Percentiles rank a stretch among this genome's conserved stretches.
Conservation (phyloP, 2,329 filamentous ascomycete genomes). For the Calonectria crousiana region DNA sequence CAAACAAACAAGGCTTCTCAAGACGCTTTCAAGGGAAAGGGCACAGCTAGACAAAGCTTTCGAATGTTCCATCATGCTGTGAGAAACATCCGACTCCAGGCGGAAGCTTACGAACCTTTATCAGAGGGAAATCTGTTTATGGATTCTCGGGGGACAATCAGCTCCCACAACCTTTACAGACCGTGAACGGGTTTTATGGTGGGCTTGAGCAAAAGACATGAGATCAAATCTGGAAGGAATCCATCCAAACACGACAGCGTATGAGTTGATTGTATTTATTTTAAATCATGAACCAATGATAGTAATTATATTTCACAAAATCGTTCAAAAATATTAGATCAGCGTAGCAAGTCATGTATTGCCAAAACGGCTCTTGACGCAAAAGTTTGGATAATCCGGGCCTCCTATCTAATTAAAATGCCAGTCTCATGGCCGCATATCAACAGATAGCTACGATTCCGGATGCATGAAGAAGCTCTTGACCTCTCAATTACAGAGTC, state of each 20-base stretch:
- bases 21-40: not conserved
- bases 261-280: not conserved
- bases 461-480: too few relatives aligned
- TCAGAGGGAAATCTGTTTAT: not conserved
- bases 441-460: too few relatives aligned
- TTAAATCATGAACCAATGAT: not conserved
- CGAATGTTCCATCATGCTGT: not conserved
- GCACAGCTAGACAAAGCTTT: not conserved
- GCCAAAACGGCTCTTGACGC: too few relatives aligned
- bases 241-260: not conserved
- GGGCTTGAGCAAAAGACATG: not conserved
- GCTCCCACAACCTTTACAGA: conserved; percentile 1
- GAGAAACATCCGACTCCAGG: conserved; percentile 11
- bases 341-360: not conserved
- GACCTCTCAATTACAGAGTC: too few relatives aligned
- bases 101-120: conserved; percentile 9
- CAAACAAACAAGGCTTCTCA: not conserved
- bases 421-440: too few relatives aligned
- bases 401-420: too few relatives aligned
- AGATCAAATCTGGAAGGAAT: not conserved
- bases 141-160: not conserved
- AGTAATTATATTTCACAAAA: not conserved
- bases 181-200: not conserved
- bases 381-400: too few relatives aligned
- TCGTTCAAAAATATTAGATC: not conserved